Evolutionary conservation across 257 asterid genomes (phyloP), one percentile per base, ranked within the genome.

Genomic region (Solanum pennellii): DNA sequence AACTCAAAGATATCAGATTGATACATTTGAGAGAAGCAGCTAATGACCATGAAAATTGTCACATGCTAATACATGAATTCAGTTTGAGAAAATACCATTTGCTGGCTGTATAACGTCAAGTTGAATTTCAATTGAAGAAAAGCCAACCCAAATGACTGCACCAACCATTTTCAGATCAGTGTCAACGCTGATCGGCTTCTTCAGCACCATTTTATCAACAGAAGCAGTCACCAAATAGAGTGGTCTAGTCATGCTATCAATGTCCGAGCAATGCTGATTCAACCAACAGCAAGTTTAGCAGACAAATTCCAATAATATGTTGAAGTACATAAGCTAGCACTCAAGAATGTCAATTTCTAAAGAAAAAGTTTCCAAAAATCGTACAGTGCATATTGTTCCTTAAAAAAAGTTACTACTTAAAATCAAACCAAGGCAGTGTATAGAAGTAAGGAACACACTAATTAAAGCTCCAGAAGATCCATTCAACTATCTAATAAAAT

Each of bases 81-180:
- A 87, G 86, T 39, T 31, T 21, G 71, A 80, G 82, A 83, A 60
- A 88, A 88, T 94, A 97, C 99, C 99, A 87, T 89, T 86, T 29
- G 91, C 75, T 86, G 93, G 93, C 92, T 97, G 98, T 86, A 92
- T 94, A 56, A 95, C 96, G 15, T 95, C 98, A 18, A 97, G 95
- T 90, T 97, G 99, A 89, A 97, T 93, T 94, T 97, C 99, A 79
- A 97, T 97, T 41, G 99, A 95, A 82, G 99, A 97, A 60, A 91
- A 92, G 76, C 99, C 99, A 87, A 95, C 98, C 99, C 99, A 97
- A 77, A 95, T 94, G 89, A 95, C 99, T 86, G 98, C 95, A 65
- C 98, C 99, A 45, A 93, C 91, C 79, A 95, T 89, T 92, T 92
- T 95, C 80, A 95, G 93, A 91, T 94, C 99, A 83, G 89, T 86